Conservation (phyloP, 345 rosid species). For the Bruguiera parviflora region DNA sequence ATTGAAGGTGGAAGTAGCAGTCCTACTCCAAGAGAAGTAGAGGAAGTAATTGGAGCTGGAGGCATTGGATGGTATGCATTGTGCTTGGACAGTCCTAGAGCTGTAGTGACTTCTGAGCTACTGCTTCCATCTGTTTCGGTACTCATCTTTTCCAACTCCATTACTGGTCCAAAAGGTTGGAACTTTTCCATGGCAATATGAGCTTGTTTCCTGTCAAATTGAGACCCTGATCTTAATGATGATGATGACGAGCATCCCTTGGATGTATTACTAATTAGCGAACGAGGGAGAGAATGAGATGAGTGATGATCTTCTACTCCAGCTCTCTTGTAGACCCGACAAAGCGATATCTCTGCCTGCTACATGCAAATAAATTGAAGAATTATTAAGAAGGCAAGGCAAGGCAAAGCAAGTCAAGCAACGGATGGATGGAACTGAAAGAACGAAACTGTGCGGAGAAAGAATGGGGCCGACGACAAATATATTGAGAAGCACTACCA, state of each 20-base stretch:
- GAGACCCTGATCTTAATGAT: slow-evolving; percentile 24
- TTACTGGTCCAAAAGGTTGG: slow-evolving; percentile 19
- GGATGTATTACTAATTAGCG: slow-evolving; percentile 34
- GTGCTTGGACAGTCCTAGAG: slow-evolving; percentile 60
- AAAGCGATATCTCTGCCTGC: slow-evolving; percentile 86
- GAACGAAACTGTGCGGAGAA: no score
- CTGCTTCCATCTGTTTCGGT: slow-evolving; percentile 47
- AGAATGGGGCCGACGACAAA: no score
- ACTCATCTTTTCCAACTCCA: slow-evolving; percentile 35
- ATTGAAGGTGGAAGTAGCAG: slow-evolving; percentile 20
- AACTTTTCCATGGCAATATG: slow-evolving; percentile 25
- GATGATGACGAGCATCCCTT: slow-evolving; percentile 20
- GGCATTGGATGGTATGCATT: slow-evolving; percentile 43
- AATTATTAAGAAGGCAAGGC: neutral
- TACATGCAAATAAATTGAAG: neutral
- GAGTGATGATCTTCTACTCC: slow-evolving; percentile 95
- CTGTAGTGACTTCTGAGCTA: slow-evolving; percentile 59
- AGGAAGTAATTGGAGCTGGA: slow-evolving; percentile 9
- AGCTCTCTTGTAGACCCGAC: slow-evolving; percentile 92
- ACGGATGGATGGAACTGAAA: no score
- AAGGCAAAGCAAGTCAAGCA: neutral
- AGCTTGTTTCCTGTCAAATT: slow-evolving; percentile 22
- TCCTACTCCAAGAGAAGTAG: slow-evolving; percentile 20
- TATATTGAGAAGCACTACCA: no score
- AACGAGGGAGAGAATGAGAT: slow-evolving; percentile 45